These are phyloP conservation scores for Zalaria obscura DNA, from an alignment of 2,329 filamentous ascomycete species.

Conservation along the genomic window DNA sequence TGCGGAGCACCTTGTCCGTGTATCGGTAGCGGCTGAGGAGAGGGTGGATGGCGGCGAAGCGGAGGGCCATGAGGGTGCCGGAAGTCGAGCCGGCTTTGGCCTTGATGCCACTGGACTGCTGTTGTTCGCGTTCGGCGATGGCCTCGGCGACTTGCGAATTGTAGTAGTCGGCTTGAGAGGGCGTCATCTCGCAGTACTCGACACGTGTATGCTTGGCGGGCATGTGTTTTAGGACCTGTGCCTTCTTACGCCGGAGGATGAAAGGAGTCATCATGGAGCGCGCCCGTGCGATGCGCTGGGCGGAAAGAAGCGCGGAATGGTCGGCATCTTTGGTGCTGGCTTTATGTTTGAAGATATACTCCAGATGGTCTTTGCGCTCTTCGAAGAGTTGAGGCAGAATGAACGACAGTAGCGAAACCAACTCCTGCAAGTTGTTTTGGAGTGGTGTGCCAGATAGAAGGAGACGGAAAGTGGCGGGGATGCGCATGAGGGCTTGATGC, in stretches of 20 bases:
- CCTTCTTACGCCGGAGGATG: constrained; percentile 84
- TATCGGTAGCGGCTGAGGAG: constrained; percentile 76
- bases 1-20: constrained; percentile 55
- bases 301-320: constrained; percentile 71
- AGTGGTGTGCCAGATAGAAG: constrained; percentile 83
- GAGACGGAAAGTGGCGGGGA: constrained; percentile 70
- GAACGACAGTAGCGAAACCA: constrained; percentile 83
- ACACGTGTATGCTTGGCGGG: constrained; percentile 67
- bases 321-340: constrained; percentile 65
- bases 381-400: constrained; percentile 78
- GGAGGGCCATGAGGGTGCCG: constrained; percentile 63
- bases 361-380: constrained; percentile 62
- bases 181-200: constrained; percentile 67
- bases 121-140: constrained; percentile 25
- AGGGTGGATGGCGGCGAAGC: constrained; percentile 84
- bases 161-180: constrained; percentile 61
- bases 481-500: constrained; percentile 65
- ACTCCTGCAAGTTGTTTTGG: constrained; percentile 86
- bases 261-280: constrained; percentile 91
- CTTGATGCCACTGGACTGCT: constrained; percentile 2
- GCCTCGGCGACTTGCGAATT: constrained; percentile 50
- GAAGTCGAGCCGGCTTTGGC: constrained; percentile 1
- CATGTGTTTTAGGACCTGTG: constrained; percentile 72
- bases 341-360: constrained; percentile 82
- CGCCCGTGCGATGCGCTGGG: constrained; percentile 72